Evolutionary conservation across 306 rosid species (phyloP).

Genomic region (Dalbergia cochinchinensis): DNA sequence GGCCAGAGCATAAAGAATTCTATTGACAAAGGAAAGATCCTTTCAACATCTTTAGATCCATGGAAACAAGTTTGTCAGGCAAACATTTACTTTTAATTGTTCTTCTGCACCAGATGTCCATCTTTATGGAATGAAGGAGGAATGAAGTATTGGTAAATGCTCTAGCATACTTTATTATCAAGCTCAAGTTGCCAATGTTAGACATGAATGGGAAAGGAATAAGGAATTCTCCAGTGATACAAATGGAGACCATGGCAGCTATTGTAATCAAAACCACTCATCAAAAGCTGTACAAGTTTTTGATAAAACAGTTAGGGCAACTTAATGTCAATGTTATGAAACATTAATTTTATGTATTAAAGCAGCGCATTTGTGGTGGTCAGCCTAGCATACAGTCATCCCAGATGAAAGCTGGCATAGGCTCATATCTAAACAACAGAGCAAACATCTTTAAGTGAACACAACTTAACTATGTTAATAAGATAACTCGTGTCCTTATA

Average conservation of each 20-base stretch:
- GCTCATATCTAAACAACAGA: neutral
- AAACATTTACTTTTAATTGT: neutral
- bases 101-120: neutral
- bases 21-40: neutral
- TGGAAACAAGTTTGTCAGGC: neutral
- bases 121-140: neutral
- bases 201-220: constrained; percentile 23
- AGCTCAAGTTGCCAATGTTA: constrained; percentile 26
- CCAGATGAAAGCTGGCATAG: constrained; percentile 13
- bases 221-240: constrained; percentile 2
- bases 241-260: neutral
- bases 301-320: neutral
- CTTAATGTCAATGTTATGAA: constrained; percentile 6
- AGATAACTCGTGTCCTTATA: neutral
- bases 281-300: neutral
- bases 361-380: constrained; percentile 2
- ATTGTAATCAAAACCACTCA: constrained; percentile 1
- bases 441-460: constrained; percentile 5
- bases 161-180: constrained; percentile 20
- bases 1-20: neutral
- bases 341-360: constrained; percentile 3
- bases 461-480: constrained; percentile 1
- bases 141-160: neutral
- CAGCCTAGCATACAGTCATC: neutral
- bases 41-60: neutral